A percentile compares a stretch with the other conserved stretches of the same genome.
These are phyloP conservation scores for Aspergillus novofumigatus DNA, from an alignment of 2,329 filamentous ascomycete genomes.

Conservation along the genomic window DNA sequence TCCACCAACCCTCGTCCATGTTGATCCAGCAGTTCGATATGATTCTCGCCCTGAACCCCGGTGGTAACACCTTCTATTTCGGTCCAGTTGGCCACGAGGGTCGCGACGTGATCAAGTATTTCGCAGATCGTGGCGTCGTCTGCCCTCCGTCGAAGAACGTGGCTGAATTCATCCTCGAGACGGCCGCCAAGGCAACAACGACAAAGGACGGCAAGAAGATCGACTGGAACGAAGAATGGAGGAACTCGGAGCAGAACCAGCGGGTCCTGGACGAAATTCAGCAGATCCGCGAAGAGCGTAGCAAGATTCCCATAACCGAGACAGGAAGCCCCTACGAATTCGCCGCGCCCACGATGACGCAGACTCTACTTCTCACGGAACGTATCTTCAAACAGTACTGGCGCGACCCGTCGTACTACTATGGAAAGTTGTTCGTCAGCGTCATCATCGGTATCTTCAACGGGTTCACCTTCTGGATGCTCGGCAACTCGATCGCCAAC, in stretches of 20 bases:
- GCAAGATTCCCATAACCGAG: constrained; percentile 44
- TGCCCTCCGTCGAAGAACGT: constrained; percentile 65
- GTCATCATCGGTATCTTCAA: constrained; percentile 73
- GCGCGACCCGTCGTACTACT: constrained; percentile 72
- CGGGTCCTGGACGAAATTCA: constrained; percentile 62
- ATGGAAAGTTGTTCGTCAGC: constrained; percentile 69
- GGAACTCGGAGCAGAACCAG: constrained; percentile 58
- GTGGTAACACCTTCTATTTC: constrained; percentile 70
- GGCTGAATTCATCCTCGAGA: constrained; percentile 64
- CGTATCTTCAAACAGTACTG: constrained; percentile 70
- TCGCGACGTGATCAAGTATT: constrained; percentile 62
- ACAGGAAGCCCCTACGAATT: constrained; percentile 52
- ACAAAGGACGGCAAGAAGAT: constrained; percentile 51
- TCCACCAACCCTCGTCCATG: constrained; percentile 67
- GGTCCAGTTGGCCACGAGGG: constrained; percentile 67
- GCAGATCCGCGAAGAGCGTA: constrained; percentile 56
- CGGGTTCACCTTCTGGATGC: constrained; percentile 71
- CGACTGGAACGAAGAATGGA: constrained; percentile 75
- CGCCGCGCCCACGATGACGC: constrained; percentile 60
- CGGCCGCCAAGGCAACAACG: constrained; percentile 55
- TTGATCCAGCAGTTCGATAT: constrained; percentile 71
- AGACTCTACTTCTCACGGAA: constrained; percentile 64
- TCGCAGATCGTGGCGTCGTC: constrained; percentile 59
- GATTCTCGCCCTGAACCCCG: constrained; percentile 65
- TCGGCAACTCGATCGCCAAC: constrained; percentile 61